Base-by-base conservation (phyloP, 495 filamentous ascomycete species). In the Tuber indicum region DNA sequence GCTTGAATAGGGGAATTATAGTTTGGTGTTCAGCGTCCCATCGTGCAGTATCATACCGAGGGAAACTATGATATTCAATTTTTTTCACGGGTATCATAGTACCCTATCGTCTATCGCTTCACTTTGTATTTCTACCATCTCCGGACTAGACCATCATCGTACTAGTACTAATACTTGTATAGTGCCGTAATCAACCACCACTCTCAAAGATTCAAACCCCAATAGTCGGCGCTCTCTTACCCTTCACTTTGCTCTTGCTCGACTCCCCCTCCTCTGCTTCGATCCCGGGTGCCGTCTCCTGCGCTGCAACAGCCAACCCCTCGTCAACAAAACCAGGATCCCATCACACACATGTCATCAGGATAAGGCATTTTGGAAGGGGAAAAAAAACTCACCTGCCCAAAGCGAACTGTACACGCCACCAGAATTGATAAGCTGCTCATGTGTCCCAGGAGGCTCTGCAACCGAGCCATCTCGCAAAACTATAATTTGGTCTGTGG, bases 381-480 rank as follows among this genome's bases (percentile, higher is more conserved):
- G 21, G 19, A 19, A 17, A 74, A 49, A 70, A 46, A 44, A 86
- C 90, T 88, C 85, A 93, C 91, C 91, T 85, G 92, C 93, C 96
- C 96, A 99, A 47, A 98, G 85, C 82, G 96, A 91, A 12, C 92
- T 89, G 85, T 99, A 99, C 14, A 97, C 86, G 8, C 96, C 96
- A 4, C 88, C 89, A 23, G 85, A 86, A 75, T 95, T 91, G 76
- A 99, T 89, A 73, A 99, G 85, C 84, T 96, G 88, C 47, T 90
- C 88, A 83, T 99, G 96, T 19, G 92, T 96, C 0, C 96, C 96
- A 82, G 82, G 82, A 49, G 87, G 88, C 85, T 99, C 96, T 42
- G 90, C 93, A 62, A 98, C 93, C 17, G 87, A 85, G 0, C 96
- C 96, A 78, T 92, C 90, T 83, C 90, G 91, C 77, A 99, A 83